These are phyloP conservation scores for Tausonia pullulans DNA, from an alignment of 1,284 basidiomycete species.

Conservation along the genomic window DNA sequence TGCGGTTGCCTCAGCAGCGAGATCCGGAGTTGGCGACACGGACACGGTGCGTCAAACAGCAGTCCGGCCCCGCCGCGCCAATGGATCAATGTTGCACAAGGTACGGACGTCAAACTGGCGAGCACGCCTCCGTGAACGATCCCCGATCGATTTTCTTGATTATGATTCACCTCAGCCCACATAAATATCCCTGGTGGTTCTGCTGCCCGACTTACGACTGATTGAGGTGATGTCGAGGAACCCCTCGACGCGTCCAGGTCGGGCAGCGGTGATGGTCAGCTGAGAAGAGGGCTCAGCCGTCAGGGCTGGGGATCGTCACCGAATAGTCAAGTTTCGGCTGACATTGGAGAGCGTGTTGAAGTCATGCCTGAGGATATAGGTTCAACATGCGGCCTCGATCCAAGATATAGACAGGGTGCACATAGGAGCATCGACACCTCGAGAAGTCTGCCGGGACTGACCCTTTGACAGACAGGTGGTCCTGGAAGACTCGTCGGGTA, in stretches of 20 bases:
- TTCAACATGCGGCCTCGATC: not conserved
- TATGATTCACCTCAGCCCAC: too few relatives aligned
- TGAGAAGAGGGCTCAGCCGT: not conserved
- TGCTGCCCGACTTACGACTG: too few relatives aligned
- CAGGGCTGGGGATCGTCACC: too few relatives aligned
- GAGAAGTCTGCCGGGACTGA: not conserved
- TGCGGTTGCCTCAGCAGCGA: not conserved
- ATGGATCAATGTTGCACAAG: too few relatives aligned
- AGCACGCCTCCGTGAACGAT: conserved; percentile 5
- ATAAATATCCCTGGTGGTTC: too few relatives aligned
- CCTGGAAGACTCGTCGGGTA: not conserved
- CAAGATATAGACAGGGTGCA: not conserved
- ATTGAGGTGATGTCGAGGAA: not conserved
- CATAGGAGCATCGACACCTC: not conserved
- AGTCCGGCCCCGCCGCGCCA: too few relatives aligned
- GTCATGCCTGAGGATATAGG: not conserved
- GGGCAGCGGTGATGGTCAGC: not conserved
- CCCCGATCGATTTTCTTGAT: not conserved
- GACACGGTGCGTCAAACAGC: too few relatives aligned
- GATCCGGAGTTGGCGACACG: too few relatives aligned
- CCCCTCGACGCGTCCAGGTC: conserved; percentile 2
- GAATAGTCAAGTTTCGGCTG: not conserved
- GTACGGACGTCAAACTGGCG: not conserved
- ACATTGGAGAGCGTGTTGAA: conserved; percentile 4
- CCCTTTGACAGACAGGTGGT: conserved; percentile 4